Evolutionary conservation across 768 basidiomycete species (phyloP).

Genomic region (Trametes elegans): DNA sequence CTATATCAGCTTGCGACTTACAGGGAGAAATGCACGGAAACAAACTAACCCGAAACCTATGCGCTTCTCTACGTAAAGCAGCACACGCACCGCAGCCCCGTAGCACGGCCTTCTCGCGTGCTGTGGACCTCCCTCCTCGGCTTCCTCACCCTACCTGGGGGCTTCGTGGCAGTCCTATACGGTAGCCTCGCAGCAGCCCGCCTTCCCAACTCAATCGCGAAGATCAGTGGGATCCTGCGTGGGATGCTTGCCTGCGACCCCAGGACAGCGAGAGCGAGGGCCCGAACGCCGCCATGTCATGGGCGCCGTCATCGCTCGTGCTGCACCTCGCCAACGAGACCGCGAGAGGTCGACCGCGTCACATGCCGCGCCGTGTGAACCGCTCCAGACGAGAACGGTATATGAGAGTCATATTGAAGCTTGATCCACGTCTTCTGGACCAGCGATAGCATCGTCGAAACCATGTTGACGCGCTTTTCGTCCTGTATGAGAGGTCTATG

Average conservation of each 20-base stretch:
- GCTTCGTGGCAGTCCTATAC: conserved; percentile 2
- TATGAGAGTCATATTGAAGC: neutral
- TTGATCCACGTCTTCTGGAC: neutral
- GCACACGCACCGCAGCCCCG: conserved; percentile 1
- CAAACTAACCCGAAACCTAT: neutral
- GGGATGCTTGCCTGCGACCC: neutral
- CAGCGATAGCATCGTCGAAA: conserved; percentile 2
- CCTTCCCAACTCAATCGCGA: neutral
- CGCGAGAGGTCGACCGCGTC: conserved; percentile 4
- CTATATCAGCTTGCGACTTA: neutral
- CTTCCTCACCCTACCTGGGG: neutral
- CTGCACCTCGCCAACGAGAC: neutral
- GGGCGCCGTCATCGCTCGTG: conserved; percentile 1
- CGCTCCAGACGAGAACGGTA: neutral
- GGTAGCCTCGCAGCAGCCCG: neutral
- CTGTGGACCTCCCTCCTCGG: neutral
- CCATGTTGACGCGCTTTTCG: neutral
- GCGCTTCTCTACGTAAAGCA: neutral
- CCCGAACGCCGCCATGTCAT: neutral
- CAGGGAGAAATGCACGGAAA: too few relatives aligned
- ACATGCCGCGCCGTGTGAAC: conserved; percentile 12
- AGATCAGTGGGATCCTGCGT: conserved; percentile 1
- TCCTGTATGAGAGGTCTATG: neutral
- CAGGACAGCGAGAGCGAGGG: neutral
- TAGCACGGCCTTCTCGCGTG: conserved; percentile 11